phyloP scores from a whole-genome alignment of 83 land plant genomes.

The Larix sibirica region DNA sequence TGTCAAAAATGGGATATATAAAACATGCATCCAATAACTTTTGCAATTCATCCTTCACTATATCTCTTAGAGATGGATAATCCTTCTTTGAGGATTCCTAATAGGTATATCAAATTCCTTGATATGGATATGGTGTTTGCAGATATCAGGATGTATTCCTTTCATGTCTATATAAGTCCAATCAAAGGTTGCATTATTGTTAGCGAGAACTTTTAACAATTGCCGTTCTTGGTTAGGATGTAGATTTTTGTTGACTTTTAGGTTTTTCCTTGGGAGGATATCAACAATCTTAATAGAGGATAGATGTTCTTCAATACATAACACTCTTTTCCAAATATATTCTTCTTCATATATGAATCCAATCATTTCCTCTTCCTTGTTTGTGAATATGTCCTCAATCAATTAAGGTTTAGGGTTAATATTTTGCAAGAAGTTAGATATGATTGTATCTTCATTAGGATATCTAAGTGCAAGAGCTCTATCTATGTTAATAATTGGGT shows the following conservation, averaged over 20 bases:
- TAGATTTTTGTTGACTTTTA: no score
- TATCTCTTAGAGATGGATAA: neutral
- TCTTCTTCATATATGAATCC: neutral
- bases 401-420: no score
- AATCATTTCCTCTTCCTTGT: neutral
- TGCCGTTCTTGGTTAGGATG: no score
- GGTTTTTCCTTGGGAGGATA: neutral
- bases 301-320: no score
- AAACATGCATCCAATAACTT: neutral
- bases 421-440: neutral
- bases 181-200: neutral
- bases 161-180: neutral
- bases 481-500: no score
- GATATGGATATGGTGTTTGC: neutral
- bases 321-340: no score
- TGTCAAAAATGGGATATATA: neutral
- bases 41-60: neutral
- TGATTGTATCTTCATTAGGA: neutral
- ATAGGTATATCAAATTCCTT: neutral
- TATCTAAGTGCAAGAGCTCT: no score
- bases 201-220: neutral
- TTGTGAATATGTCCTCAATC: no score
- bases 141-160: neutral
- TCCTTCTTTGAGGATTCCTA: neutral
- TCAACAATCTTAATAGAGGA: neutral